These are phyloP conservation scores for Stipa capillata DNA, from an alignment of 176 grass and related monocot species.

Conservation along the genomic window DNA sequence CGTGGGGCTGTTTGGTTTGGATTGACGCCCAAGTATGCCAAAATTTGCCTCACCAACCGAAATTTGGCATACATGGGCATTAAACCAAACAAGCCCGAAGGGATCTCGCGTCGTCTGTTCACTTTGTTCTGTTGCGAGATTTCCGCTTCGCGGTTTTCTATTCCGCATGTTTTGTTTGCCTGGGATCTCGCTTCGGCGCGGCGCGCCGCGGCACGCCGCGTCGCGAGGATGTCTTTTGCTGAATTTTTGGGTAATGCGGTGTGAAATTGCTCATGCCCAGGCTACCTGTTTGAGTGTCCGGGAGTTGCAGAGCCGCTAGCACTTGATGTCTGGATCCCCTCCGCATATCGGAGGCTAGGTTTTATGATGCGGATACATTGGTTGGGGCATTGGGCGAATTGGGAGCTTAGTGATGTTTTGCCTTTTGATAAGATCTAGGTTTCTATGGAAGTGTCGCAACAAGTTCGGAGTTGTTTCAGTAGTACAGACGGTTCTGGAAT, in stretches of 20 bases:
- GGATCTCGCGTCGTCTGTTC: not conserved
- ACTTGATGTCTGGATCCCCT: not conserved
- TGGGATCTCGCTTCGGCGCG: conserved; percentile 27
- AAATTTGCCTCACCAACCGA: not conserved
- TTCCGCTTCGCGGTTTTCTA: not conserved
- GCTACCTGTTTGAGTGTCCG: not conserved
- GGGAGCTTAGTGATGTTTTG: conserved; percentile 27
- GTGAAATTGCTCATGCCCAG: not conserved
- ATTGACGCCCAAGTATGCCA: not conserved
- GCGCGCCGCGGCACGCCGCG: not conserved
- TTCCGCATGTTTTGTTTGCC: not conserved
- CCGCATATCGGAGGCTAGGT: not conserved
- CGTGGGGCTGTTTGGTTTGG: not conserved
- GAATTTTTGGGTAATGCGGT: conserved; percentile 15
- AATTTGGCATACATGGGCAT: not conserved
- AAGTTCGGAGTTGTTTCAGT: not conserved
- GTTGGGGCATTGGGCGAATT: conserved; percentile 14
- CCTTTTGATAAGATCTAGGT: conserved; percentile 33
- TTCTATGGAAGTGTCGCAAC: conserved; percentile 7
- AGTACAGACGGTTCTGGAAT: not conserved
- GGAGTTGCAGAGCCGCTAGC: not conserved
- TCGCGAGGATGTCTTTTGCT: not conserved
- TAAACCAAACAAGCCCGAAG: too few species aligned
- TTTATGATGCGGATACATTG: not conserved
- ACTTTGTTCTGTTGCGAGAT: not conserved